Evolutionary conservation across 345 rosid species (phyloP).

Genomic region (Iberis pinnata): DNA sequence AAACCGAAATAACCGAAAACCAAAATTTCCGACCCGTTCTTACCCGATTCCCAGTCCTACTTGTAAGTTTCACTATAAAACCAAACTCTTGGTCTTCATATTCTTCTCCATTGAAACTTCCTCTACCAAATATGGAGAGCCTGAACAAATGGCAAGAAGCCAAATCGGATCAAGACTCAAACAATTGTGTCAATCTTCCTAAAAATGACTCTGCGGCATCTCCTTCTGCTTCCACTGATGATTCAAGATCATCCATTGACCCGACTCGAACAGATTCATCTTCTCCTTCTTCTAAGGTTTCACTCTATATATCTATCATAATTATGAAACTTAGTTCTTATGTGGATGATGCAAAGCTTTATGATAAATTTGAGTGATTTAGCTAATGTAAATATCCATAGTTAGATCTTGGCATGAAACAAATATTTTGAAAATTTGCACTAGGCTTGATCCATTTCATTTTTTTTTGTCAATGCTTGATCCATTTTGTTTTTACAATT

Average conservation of each 20-base stretch:
- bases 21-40: too few species aligned
- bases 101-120: neutral
- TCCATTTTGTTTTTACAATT: too few species aligned
- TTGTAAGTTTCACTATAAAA: too few species aligned
- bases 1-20: too few species aligned
- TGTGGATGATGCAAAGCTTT: neutral
- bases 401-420: too few species aligned
- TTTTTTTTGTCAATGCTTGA: too few species aligned
- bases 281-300: constrained; percentile 23
- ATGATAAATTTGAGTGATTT: too few species aligned
- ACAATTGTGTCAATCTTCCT: constrained; percentile 17
- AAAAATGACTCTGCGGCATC: constrained; percentile 10
- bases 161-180: constrained; percentile 15
- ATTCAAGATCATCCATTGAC: constrained; percentile 25
- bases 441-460: too few species aligned
- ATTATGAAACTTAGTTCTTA: neutral
- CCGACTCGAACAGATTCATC: constrained; percentile 9
- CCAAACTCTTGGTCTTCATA: too few species aligned
- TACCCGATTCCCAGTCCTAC: too few species aligned
- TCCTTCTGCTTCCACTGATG: constrained; percentile 20
- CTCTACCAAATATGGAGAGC: constrained; percentile 5
- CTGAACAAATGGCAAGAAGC: neutral
- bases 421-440: too few species aligned
- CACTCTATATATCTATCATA: constrained; percentile 2
- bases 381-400: too few species aligned